Base-by-base conservation (phyloP, 2,329 filamentous ascomycete species). In the Fusarium sp. region DNA sequence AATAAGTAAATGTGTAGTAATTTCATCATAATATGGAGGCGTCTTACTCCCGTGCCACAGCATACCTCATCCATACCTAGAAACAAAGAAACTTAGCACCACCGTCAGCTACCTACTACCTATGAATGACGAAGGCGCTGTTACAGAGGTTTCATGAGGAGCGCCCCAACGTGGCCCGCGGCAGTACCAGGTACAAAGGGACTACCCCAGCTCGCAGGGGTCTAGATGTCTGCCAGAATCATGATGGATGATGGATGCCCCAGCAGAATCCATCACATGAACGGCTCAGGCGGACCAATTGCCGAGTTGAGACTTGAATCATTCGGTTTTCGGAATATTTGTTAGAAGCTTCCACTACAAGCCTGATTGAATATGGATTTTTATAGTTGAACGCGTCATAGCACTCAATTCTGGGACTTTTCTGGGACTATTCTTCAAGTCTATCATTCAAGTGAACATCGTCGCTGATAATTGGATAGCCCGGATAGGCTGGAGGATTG, bases 231-330 rank as follows among this genome's bases (percentile, higher is more conserved):
- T 33, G 17, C 47, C 61, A 46, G 63, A 42, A 67, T 58, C 63
- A 69, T 63, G 63, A 51, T 52, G 55, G 51, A 57, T 36, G 47
- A 57, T 48, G 51, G 56, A 53, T 31, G 55, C 60, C 65, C 66
- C 65, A 62, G 55, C 65, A 52, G 56, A 66, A 69, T 68, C 51
- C 51, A 69, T 68, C 66, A 68, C 66, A 68, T 68, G 64, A 47
- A 67, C 58, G 56, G 46, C 37, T 59, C 64, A 50, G 40, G 37
- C 47, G 50, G 63, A 56, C 63, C 50, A 42, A 51, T 66, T 52
- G 35, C 62, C 62, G 62, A 57, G 45, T 66, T 46, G 33, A 49
- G 48, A 49, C 42, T 54, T 40, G 21, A 65, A 45, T 55, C 54
- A 25, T 55, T 65, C 61, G 42, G 48, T 33, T 61, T 49, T 45